Evolutionary conservation across 1,284 basidiomycete species (phyloP), one percentile per base, ranked within the genome.

Genomic region (Ustilago bromivora): DNA sequence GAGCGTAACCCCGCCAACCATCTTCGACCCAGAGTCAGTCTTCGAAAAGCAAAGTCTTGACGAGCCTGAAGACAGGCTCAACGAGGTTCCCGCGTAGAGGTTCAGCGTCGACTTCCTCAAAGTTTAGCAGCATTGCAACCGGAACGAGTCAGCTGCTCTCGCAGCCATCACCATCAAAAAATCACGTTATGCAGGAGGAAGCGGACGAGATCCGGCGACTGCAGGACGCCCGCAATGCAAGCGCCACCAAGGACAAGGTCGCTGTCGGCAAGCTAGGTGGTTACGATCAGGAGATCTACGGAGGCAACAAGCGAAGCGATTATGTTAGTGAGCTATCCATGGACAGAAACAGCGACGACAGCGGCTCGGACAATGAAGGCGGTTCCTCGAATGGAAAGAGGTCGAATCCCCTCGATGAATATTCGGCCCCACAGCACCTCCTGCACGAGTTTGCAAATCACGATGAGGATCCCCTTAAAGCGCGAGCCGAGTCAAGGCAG

Each of bases 391-490:
- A 65, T 15, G 64, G 64, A 2, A 55, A 61, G 17, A 66, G 71
- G 12, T 35, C 57, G 9, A 86, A 86, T 54, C 84, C 84, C 7
- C 80, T 86, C 40, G 84, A 86, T 61, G 79, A 72, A 38, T 86
- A 82, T 87, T 94, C 95, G 60, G 95, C 91, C 49, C 95, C 96
- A 9, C 96, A 95, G 88, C 96, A 99, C 74, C 90, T 99, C 58
- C 90, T 98, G 38, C 91, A 95, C 87, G 97, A 99, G 87, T 98
- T 98, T 82, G 93, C 92, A 54, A 91, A 95, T 74, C 94, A 96
- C 83, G 89, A 94, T 85, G 88, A 93, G 81, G 96, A 99, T 87
- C 95, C 94, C 13, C 96, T 99, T 83, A 92, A 93, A 65, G 94
- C 96, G 87, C 94, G 94, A 36, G 93, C 95, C 43, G 93, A 92